A percentile compares a stretch with the other conserved stretches of the same genome.
These are phyloP conservation scores for Exsudoporus floridanus DNA, from an alignment of 1,284 basidiomycete genomes.

Conservation along the genomic window DNA sequence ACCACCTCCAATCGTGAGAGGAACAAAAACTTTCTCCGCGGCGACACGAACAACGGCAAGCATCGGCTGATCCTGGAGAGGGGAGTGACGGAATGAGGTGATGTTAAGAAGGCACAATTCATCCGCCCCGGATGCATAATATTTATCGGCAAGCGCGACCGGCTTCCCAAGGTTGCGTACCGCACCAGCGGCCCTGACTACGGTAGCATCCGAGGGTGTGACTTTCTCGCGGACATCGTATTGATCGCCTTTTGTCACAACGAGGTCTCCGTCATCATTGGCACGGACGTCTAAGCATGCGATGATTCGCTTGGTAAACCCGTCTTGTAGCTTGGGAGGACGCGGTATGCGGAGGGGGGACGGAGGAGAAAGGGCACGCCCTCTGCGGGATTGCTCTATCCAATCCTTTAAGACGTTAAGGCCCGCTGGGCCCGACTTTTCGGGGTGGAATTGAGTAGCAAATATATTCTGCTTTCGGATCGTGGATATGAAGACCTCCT, in stretches of 20 bases:
- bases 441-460: conserved; percentile 97
- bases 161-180: conserved; percentile 99
- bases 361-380: conserved; percentile 36
- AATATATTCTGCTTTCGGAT: conserved; percentile 88
- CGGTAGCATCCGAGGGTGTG: conserved; percentile 29
- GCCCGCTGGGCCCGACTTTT: conserved; percentile 95
- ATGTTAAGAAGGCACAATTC: conserved; percentile 99
- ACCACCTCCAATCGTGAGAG: conserved; percentile 98
- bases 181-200: conserved; percentile 58
- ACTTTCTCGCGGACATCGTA: conserved; percentile 95
- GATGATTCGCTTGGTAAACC: conserved; percentile 91
- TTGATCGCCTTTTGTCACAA: conserved; percentile 99
- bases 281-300: conserved; percentile 98
- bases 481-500: conserved; percentile 88
- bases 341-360: conserved; percentile 36
- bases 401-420: conserved; percentile 81
- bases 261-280: conserved; percentile 95
- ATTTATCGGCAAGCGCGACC: conserved; percentile 85
- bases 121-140: conserved; percentile 91
- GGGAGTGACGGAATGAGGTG: conserved; percentile 97
- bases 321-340: conserved; percentile 49
- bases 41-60: conserved; percentile 90
- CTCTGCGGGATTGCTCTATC: conserved; percentile 62
- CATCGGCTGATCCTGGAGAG: conserved; percentile 97
- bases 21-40: conserved; percentile 91